These are phyloP conservation scores for Chrysoporthe deuterocubensis DNA, from an alignment of 2,329 filamentous ascomycete genomes.

Conservation along the genomic window DNA sequence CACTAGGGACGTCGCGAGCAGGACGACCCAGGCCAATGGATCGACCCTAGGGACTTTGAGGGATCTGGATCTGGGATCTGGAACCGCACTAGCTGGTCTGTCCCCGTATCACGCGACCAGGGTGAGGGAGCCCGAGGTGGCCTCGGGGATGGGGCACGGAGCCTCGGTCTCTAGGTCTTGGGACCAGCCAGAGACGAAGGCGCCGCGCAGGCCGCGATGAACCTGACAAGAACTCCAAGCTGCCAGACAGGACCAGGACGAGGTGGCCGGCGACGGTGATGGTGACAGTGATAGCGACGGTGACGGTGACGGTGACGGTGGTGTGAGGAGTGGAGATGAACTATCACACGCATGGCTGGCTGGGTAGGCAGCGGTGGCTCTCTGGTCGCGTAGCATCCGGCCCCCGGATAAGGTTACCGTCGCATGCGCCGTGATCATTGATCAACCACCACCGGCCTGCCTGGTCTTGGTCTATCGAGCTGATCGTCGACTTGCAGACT, in stretches of 20 bases:
- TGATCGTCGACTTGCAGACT: not conserved
- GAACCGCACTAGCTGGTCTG: constrained; percentile 11
- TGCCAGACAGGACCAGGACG: not conserved
- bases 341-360: not conserved
- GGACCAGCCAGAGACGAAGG: not conserved
- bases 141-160: constrained; percentile 5
- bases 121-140: constrained; percentile 6
- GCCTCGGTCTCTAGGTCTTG: not conserved
- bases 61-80: constrained; percentile 7
- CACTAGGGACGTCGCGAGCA: not conserved
- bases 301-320: not conserved
- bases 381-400: not conserved
- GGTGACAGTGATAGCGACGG: too few species aligned
- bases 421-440: constrained; percentile 7
- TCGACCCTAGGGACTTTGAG: not conserved
- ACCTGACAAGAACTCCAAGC: not conserved
- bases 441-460: not conserved
- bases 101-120: constrained; percentile 16
- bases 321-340: constrained; percentile 8
- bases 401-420: constrained; percentile 14
- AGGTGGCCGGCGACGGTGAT: not conserved
- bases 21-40: not conserved
- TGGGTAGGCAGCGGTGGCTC: too few species aligned
- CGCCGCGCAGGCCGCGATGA: not conserved
- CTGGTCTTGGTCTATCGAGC: not conserved